These are phyloP conservation scores for Chamaenerion angustifolium DNA, from an alignment of 345 rosid species.

Conservation along the genomic window DNA sequence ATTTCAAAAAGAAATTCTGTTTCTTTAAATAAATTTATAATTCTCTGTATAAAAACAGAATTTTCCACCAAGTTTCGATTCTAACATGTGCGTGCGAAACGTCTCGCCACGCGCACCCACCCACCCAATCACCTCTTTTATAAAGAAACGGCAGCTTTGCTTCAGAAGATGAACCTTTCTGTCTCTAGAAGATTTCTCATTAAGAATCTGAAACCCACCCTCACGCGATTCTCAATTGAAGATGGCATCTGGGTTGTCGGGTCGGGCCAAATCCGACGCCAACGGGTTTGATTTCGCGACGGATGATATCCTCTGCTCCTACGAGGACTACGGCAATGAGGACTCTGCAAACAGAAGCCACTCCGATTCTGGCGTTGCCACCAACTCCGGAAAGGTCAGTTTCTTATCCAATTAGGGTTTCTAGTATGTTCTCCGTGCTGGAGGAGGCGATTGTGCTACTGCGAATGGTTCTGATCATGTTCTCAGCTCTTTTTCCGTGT, in stretches of 20 bases:
- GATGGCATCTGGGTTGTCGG: constrained; percentile 91
- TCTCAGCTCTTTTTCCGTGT: too few species aligned
- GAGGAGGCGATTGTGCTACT: not conserved
- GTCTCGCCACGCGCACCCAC: constrained; percentile 4
- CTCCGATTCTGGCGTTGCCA: constrained; percentile 39
- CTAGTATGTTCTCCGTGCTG: not conserved
- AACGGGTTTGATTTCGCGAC: constrained; percentile 88
- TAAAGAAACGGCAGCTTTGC: too few species aligned
- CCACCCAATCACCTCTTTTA: not conserved
- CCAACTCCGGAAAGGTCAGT: constrained; percentile 31
- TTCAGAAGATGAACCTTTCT: too few species aligned
- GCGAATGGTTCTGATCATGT: too few species aligned
- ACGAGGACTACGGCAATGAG: constrained; percentile 66
- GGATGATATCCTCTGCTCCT: constrained; percentile 96
- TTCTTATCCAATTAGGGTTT: not conserved
- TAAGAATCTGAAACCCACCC: constrained; percentile 1
- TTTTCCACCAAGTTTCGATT: not conserved
- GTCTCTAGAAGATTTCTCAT: too few species aligned
- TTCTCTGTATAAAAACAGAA: too few species aligned
- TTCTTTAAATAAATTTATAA: too few species aligned
- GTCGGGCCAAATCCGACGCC: constrained; percentile 47
- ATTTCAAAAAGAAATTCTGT: too few species aligned
- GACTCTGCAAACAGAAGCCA: constrained; percentile 56
- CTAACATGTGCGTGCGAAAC: not conserved
- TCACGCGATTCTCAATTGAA: not conserved